Evolutionary conservation across 1,139 yeast species (phyloP).

Genomic region (Taiozyma sp.): DNA sequence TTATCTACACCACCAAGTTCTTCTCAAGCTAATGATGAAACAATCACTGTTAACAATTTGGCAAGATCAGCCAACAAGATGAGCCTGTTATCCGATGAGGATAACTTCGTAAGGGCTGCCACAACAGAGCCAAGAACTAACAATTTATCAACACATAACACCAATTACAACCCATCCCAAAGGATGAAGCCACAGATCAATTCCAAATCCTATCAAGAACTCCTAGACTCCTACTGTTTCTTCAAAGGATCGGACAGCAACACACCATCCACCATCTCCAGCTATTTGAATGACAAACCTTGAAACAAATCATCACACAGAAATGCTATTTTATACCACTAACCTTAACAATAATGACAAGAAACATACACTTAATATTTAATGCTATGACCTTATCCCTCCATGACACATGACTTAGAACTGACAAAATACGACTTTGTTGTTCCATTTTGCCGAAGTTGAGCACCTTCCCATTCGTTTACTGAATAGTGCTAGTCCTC

Average conservation of each 20-base stretch:
- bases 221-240: slow-evolving; percentile 72
- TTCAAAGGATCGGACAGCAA: slow-evolving; percentile 26
- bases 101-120: not conserved
- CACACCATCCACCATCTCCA: not conserved
- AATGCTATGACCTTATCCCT: too few species aligned
- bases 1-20: not conserved
- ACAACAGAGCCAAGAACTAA: not conserved
- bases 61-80: not conserved
- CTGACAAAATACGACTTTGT: too few species aligned
- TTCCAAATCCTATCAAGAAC: slow-evolving; percentile 61
- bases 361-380: not conserved
- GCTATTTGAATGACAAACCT: not conserved
- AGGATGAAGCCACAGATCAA: slow-evolving; percentile 37
- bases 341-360: not conserved
- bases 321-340: too few species aligned
- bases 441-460: too few species aligned
- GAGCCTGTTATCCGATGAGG: not conserved
- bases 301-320: not conserved
- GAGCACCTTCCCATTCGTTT: too few species aligned
- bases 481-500: too few species aligned
- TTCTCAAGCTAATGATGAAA: not conserved
- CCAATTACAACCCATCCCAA: not conserved
- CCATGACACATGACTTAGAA: too few species aligned
- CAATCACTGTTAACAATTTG: not conserved
- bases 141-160: not conserved